A percentile compares a stretch with the other conserved stretches of the same genome.
phyloP scores from a whole-genome alignment of 352 stramenopile species.

The Pilasporangium apinafurcum region DNA sequence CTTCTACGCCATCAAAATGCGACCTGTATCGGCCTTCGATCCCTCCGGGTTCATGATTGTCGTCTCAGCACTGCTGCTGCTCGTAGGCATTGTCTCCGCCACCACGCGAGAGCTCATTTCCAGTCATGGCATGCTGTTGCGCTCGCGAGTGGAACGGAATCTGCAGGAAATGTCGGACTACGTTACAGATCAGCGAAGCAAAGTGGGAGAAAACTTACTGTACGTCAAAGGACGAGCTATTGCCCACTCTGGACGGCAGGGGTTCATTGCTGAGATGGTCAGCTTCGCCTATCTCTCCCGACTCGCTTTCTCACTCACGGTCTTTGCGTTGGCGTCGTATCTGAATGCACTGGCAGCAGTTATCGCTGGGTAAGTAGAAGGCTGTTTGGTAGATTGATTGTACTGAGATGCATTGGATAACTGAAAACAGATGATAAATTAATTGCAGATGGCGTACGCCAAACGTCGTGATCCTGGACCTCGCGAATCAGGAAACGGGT shows the following conservation, averaged over 20 bases:
- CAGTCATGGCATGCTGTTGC: constrained; percentile 30
- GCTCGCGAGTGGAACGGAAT: constrained; percentile 62
- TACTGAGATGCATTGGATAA: neutral
- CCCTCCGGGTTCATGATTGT: constrained; percentile 84
- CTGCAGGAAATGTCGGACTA: constrained; percentile 76
- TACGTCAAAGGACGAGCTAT: constrained; percentile 67
- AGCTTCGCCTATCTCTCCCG: constrained; percentile 82
- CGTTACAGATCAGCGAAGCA: constrained; percentile 52
- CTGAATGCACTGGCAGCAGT: constrained; percentile 77
- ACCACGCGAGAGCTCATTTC: constrained; percentile 36
- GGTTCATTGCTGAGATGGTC: constrained; percentile 85
- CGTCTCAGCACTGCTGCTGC: constrained; percentile 54
- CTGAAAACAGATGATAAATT: neutral
- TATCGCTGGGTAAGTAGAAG: constrained; percentile 47
- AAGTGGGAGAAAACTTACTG: constrained; percentile 66
- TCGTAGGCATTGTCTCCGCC: constrained; percentile 55
- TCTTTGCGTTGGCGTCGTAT: constrained; percentile 76
- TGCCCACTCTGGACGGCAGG: constrained; percentile 66
- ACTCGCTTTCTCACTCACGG: constrained; percentile 66
- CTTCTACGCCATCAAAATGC: constrained; percentile 82
- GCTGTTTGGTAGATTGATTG: neutral
- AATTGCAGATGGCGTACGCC: constrained; percentile 66
- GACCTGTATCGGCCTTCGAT: constrained; percentile 77
- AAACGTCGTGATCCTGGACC: constrained; percentile 72
- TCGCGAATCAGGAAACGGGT: constrained; percentile 49